These are phyloP conservation scores for Actinomortierella ambigua DNA, from an alignment of 371 early-diverging fungal genomes.

Conservation along the genomic window DNA sequence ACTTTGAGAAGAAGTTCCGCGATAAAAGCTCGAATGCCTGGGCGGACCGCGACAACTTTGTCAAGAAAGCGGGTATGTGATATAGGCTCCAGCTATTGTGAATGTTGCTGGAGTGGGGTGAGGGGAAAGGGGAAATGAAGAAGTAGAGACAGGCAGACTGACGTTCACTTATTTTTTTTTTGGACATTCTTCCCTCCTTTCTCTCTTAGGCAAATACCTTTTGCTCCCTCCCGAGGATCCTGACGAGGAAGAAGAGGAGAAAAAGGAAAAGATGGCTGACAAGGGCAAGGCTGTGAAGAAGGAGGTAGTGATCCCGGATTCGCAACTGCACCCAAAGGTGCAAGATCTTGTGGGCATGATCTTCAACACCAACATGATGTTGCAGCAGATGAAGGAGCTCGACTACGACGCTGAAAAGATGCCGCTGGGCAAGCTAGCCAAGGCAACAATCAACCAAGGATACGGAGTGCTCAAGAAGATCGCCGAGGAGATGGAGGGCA, in stretches of 20 bases:
- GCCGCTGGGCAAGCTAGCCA: constrained; percentile 67
- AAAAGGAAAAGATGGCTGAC: constrained; percentile 21
- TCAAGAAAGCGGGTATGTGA: constrained; percentile 45
- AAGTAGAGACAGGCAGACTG: background rate
- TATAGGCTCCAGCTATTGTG: background rate
- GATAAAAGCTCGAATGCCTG: constrained; percentile 65
- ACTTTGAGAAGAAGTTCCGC: constrained; percentile 57
- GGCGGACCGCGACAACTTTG: constrained; percentile 58
- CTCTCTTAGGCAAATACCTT: constrained; percentile 47
- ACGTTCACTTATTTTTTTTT: background rate
- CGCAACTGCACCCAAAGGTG: constrained; percentile 53
- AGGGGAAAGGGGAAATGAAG: background rate
- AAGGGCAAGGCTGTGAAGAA: constrained; percentile 16
- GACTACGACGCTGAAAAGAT: constrained; percentile 61
- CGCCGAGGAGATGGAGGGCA: constrained; percentile 42
- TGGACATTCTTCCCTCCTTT: too few relatives aligned
- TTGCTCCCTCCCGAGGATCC: constrained; percentile 50
- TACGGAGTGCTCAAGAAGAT: constrained; percentile 55
- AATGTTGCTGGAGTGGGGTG: too few relatives aligned
- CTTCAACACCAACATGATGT: constrained; percentile 60
- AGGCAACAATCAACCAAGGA: constrained; percentile 54
- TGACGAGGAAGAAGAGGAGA: constrained; percentile 53
- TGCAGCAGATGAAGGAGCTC: constrained; percentile 57
- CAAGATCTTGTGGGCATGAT: constrained; percentile 58
- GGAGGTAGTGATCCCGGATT: constrained; percentile 30